Evolutionary conservation across 2,329 filamentous ascomycete species (phyloP), one percentile per base, ranked within the genome.

Genomic region (Colletotrichum liaoningense): DNA sequence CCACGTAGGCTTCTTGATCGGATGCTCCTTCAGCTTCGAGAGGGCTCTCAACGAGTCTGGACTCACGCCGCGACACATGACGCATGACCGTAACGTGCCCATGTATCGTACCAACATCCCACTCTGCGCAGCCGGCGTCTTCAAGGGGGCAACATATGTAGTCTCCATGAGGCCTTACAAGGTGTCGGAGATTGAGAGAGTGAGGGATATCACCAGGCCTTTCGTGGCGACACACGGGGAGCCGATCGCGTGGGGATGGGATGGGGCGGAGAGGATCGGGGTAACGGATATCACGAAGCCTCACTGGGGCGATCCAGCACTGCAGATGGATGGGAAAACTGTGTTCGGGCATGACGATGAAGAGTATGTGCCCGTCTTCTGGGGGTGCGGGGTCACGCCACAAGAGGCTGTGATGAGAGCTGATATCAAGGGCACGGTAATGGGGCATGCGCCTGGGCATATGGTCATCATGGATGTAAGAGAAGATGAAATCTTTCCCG

Each of bases 381-480:
- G 91, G 90, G 91, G 89, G 0, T 93, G 91, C 77, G 91, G 91
- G 42, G 90, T 93, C 12, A 93, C 91, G 49, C 90, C 91, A 1
- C 91, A 93, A 77, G 88, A 91, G 77, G 90, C 90, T 16, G 88
- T 93, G 1, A 87, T 91, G 85, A 84, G 83, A 69, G 88, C 89
- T 5, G 81, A 79, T 8, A 77, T 91, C 58, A 77, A 88, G 59
- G 91, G 91, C 0, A 83, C 84, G 1, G 84, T 92, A 1, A 90
- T 93, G 84, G 88, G 86, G 1, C 91, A 93, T 81, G 86, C 87
- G 22, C 90, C 90, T 1, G 90, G 90, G 0, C 85, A 91, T 78
- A 93, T 93, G 90, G 78, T 92, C 55, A 81, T 92, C 1, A 79
- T 91, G 65, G 90, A 93, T 79, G 81, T 83, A 60, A 81, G 77